Base-by-base conservation (phyloP, 805 yeast genomes). In the Limtongozyma cylindracea region DNA sequence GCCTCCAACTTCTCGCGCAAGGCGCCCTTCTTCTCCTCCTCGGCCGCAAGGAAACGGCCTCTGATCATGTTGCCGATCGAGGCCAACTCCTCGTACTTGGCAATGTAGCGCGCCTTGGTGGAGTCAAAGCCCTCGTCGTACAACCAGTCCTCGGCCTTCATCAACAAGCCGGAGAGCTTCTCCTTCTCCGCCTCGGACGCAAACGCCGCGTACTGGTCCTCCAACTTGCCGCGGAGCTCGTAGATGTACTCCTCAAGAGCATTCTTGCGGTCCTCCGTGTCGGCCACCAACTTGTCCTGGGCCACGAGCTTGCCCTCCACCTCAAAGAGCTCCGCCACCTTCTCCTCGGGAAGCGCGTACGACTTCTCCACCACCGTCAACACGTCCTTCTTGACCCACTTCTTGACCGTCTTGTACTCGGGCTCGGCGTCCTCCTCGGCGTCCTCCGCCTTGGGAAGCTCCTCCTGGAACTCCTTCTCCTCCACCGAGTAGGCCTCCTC, bases 191-290 rank as follows among this genome's bases (percentile, higher is more conserved):
- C 78, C 28, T 72, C 91, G 33, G 73, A 61, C 26, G 95, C 94
- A 45, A 82, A 88, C 37, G 58, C 68, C 34, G 74, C 61, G 47
- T 84, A 84, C 38, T 68, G 69, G 25, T 80, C 98, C 28, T 82
- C 96, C 41, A 88, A 61, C 59, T 88, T 88, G 47, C 91, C 92
- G 57, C 98, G 74, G 52, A 84, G 67, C 39, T 78, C 91, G 56
- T 88, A 88, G 41, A 88, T 88, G 62, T 88, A 88, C 61, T 88
- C 99, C 61, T 88, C 98, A 30, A 88, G 61, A 32, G 93, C 88
- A 49, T 88, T 88, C 72, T 88, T 88, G 53, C 80, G 78, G 56
- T 88, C 95, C 61, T 88, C 96, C 33, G 96, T 88, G 56, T 88
- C 96, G 34, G 91, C 91, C 33, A 88, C 95, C 38, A 84, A 69